phyloP scores from a whole-genome alignment of 2,329 filamentous ascomycete genomes.

The Alternaria angustiovoidea region DNA sequence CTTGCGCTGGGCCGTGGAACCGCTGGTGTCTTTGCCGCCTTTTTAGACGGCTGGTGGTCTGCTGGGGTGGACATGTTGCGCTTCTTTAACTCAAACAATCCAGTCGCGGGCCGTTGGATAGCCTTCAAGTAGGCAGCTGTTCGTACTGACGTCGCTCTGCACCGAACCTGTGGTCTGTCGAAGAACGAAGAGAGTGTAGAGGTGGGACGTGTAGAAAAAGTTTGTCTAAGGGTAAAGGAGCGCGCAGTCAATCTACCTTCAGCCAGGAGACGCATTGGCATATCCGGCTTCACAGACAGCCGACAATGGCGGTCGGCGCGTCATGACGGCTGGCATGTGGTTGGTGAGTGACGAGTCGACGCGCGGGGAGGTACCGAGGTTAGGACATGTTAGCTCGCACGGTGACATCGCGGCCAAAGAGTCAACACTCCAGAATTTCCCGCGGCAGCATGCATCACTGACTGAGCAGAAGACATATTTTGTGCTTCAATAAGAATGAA shows the following conservation, averaged over 20 bases:
- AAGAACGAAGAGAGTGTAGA: not conserved
- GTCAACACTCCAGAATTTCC: not conserved
- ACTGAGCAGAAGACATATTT: not conserved
- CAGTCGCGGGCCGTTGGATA: not conserved
- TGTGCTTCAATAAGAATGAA: slow-evolving; percentile 10
- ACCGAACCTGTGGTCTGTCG: not conserved
- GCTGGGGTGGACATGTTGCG: slow-evolving; percentile 45
- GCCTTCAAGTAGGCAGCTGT: not conserved
- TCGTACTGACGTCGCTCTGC: not conserved
- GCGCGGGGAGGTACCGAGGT: slow-evolving; percentile 49
- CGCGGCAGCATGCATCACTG: slow-evolving; percentile 10
- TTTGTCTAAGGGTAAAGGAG: not conserved
- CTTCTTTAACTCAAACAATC: not conserved
- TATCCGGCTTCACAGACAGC: slow-evolving; percentile 29
- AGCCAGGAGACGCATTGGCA: slow-evolving; percentile 29
- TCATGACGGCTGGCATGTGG: slow-evolving; percentile 32
- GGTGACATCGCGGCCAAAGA: slow-evolving; percentile 4
- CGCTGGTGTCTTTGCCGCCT: slow-evolving; percentile 48
- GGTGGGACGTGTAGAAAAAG: not conserved
- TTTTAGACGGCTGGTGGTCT: slow-evolving; percentile 42
- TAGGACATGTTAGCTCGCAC: slow-evolving; percentile 12
- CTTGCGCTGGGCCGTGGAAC: slow-evolving; percentile 71
- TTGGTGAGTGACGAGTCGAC: slow-evolving; percentile 19
- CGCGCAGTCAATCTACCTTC: not conserved
- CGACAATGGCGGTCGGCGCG: slow-evolving; percentile 19